phyloP scores from a whole-genome alignment of 495 filamentous ascomycete genomes.

The Cercophora sp. region DNA sequence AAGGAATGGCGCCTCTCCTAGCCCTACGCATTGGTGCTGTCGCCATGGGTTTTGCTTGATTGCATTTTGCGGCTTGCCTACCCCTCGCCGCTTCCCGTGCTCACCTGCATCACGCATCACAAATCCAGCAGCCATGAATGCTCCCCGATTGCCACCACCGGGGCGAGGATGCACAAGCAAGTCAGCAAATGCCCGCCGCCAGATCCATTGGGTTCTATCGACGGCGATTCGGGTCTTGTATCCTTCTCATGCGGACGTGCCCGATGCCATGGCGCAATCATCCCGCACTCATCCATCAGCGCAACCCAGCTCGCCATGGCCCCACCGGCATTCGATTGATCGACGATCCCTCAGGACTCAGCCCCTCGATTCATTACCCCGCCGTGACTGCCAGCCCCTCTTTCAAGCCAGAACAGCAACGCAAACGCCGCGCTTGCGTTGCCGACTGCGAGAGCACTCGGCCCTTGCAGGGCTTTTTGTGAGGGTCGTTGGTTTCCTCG shows the following conservation, averaged over 20 bases:
- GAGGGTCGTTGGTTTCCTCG: too few relatives aligned
- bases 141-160: too few relatives aligned
- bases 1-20: conserved; percentile 2
- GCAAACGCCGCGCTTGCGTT: not conserved
- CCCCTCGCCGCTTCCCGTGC: not conserved
- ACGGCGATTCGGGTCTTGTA: too few relatives aligned
- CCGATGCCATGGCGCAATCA: not conserved
- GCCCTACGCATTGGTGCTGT: conserved; percentile 1
- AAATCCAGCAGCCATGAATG: too few relatives aligned
- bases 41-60: not conserved
- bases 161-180: too few relatives aligned
- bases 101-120: not conserved
- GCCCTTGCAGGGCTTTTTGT: not conserved
- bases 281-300: not conserved
- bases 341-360: not conserved
- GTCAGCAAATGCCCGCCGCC: too few relatives aligned
- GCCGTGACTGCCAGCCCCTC: not conserved
- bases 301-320: not conserved
- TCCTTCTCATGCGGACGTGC: not conserved
- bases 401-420: too few relatives aligned
- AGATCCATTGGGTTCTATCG: too few relatives aligned
- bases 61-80: not conserved
- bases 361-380: not conserved
- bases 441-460: not conserved
- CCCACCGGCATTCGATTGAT: not conserved